Percentiles rank a stretch among this genome's conserved stretches.
phyloP scores from a whole-genome alignment of 495 filamentous ascomycete genomes.

The Aspergillus bridgeri region DNA sequence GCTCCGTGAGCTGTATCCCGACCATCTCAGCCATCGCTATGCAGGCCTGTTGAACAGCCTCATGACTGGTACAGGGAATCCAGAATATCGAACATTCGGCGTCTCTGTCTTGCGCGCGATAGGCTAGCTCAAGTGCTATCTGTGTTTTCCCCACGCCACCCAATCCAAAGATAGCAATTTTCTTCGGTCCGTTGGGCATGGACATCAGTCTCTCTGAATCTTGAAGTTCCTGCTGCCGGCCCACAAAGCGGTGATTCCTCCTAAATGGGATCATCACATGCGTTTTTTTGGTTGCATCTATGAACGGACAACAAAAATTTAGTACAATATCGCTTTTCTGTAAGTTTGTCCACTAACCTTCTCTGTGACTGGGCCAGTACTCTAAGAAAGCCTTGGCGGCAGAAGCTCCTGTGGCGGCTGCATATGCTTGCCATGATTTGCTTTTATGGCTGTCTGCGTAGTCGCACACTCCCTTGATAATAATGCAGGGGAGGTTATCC shows the following conservation, averaged over 20 bases:
- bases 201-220: conserved; percentile 2
- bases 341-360: too few species aligned
- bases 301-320: not conserved
- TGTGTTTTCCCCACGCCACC: conserved; percentile 53
- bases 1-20: conserved; percentile 17
- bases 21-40: conserved; percentile 31
- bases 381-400: conserved; percentile 32
- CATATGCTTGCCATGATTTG: conserved; percentile 31
- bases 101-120: conserved; percentile 32
- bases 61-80: conserved; percentile 38
- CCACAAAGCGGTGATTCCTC: conserved; percentile 10
- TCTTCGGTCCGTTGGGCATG: conserved; percentile 2
- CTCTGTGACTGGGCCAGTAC: not conserved
- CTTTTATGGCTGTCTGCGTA: conserved; percentile 39
- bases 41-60: conserved; percentile 42
- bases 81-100: conserved; percentile 45
- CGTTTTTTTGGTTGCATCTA: too few species aligned
- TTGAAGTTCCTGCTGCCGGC: conserved; percentile 5
- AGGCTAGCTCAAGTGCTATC: conserved; percentile 45
- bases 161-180: conserved; percentile 37
- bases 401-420: conserved; percentile 26
- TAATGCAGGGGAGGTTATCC: conserved; percentile 26
- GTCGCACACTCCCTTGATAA: conserved; percentile 40
- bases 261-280: not conserved
- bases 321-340: not conserved